Evolutionary conservation across 2,329 filamentous ascomycete species (phyloP), one percentile per base, ranked within the genome.

Genomic region (Cytospora piceae): DNA sequence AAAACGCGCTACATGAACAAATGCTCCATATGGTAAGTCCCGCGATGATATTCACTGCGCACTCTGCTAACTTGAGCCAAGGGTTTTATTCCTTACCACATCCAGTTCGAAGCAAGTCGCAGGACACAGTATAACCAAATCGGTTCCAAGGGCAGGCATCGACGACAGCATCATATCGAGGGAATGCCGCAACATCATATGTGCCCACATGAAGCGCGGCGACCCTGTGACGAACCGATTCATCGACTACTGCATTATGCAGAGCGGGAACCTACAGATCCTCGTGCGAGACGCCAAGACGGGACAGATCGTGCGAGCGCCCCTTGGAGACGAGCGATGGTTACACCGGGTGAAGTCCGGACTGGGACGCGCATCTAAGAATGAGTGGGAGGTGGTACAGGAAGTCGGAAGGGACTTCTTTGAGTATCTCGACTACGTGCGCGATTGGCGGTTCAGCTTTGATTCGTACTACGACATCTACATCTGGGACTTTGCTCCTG

Each of bases 21-120:
- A 68, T 81, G 31, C 71, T 81, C 22, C 75, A 77, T 63, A 70
- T 82, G 63, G 78, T 74, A 61, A 71, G 73, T 68, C 53, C 54
- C 54, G 4, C 20, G 6, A 20, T 2, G 20, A 4, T 24, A 4
- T 17, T 24, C 1, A 3, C 12, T 62, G n/a, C 4, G n/a, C 37
- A 8, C 29, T 20, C 20, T 22, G 15, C 37, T 62, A 24, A 62
- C 52, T 34, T 24, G 0, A 4, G n/a, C 42, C 8, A 17, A 62
- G 59, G 59, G 59, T 12, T 55, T 62, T 14, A 62, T 62, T 8
- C 59, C 59, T 6, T 62, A 55, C 20, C 59, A 62, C 9, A 62
- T 53, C 20, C 52, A 56, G 27, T 56, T 62, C 42, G 66, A 67
- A 12, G 73, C 72, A 7, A 46, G 68, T 4, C 65, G 62, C 14